Conservation (phyloP, 495 filamentous ascomycete genomes). For the Neurospora sp. region DNA sequence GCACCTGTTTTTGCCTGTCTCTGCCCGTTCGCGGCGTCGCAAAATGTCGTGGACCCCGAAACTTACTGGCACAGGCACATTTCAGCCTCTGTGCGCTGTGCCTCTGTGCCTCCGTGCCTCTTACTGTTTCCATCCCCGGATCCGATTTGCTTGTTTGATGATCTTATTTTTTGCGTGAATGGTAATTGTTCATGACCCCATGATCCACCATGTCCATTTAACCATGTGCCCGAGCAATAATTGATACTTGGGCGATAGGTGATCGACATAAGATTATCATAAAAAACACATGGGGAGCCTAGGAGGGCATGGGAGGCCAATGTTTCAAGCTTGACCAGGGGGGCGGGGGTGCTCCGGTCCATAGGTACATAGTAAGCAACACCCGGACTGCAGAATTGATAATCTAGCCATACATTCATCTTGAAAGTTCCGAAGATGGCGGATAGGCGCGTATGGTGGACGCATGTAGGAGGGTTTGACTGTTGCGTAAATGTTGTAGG, state of each 20-base stretch:
- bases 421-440: neutral
- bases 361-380: neutral
- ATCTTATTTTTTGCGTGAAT: neutral
- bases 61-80: neutral
- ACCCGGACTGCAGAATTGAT: neutral
- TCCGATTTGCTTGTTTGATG: neutral
- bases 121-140: neutral
- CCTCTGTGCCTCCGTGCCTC: neutral
- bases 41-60: neutral
- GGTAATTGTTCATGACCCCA: neutral
- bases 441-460: neutral
- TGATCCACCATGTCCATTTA: neutral
- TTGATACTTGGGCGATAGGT: neutral
- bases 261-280: neutral
- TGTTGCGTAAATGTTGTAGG: too few species aligned
- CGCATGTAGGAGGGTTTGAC: neutral
- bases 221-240: neutral
- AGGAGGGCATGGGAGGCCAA: neutral
- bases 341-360: neutral
- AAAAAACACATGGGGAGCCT: neutral
- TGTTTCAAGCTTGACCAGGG: neutral
- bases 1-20: neutral
- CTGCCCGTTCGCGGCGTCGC: neutral
- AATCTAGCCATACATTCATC: neutral
- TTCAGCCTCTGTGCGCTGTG: too few species aligned